These are phyloP conservation scores for Lachancea cidri DNA, from an alignment of 805 yeast species.

Conservation along the genomic window DNA sequence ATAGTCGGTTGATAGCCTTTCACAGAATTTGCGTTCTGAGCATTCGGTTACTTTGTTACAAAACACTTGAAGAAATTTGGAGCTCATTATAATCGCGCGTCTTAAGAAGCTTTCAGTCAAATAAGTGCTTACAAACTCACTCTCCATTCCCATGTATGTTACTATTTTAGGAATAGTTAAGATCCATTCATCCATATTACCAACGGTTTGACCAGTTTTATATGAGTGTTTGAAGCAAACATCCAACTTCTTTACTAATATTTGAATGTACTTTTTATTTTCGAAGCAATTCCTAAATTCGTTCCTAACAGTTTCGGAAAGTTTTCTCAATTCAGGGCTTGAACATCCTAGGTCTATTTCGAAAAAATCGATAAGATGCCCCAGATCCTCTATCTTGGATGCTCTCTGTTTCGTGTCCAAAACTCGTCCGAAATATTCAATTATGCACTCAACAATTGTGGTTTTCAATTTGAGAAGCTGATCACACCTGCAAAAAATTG, in stretches of 20 bases:
- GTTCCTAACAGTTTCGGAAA: not conserved
- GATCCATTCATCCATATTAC: not conserved
- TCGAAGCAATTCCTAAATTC: not conserved
- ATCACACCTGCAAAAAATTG: no score
- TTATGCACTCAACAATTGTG: not conserved
- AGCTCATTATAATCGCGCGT: slow-evolving; percentile 10
- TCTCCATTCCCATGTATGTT: not conserved
- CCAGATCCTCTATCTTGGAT: not conserved
- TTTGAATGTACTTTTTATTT: not conserved
- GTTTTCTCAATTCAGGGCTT: not conserved
- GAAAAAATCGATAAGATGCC: not conserved
- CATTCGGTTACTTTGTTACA: slow-evolving; percentile 1
- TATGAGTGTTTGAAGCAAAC: not conserved
- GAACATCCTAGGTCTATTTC: not conserved
- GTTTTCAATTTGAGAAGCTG: no score
- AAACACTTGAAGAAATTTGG: slow-evolving; percentile 5
- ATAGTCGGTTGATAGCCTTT: not conserved
- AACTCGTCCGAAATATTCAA: not conserved
- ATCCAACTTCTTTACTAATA: not conserved
- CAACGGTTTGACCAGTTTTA: not conserved
- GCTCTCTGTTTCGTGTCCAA: not conserved
- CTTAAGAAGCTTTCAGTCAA: slow-evolving; percentile 10
- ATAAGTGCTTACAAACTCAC: not conserved
- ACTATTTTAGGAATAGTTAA: not conserved
- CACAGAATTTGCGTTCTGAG: slow-evolving; percentile 1